These are phyloP conservation scores for Wickerhamiella brachini DNA, from an alignment of 805 yeast species.

Conservation along the genomic window DNA sequence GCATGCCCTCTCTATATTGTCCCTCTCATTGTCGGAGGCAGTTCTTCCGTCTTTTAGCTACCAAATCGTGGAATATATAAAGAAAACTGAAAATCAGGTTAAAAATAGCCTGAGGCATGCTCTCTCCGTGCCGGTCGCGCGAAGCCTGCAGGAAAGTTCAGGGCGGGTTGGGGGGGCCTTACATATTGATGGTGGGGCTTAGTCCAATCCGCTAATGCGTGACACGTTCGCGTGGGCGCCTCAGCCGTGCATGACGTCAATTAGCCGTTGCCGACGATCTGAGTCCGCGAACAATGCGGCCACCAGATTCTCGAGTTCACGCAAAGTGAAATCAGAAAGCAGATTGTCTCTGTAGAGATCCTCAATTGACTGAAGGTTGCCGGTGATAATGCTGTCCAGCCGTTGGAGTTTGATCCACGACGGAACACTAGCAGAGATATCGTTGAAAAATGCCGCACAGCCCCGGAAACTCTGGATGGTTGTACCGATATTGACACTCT, in stretches of 20 bases:
- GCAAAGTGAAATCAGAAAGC: conserved; percentile 23
- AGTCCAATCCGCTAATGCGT: neutral
- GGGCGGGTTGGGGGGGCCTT: neutral
- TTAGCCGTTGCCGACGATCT: conserved; percentile 18
- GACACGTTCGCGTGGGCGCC: neutral
- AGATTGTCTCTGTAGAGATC: conserved; percentile 18
- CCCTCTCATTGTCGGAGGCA: neutral
- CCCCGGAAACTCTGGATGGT: conserved; percentile 8
- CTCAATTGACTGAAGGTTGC: conserved; percentile 22
- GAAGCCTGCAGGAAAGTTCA: too few relatives aligned
- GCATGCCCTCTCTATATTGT: neutral
- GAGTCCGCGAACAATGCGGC: conserved; percentile 25
- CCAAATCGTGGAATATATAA: neutral
- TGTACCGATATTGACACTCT: conserved; percentile 12
- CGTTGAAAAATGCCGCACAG: conserved; percentile 11
- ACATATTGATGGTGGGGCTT: neutral
- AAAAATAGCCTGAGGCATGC: neutral
- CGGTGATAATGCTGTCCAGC: conserved; percentile 21
- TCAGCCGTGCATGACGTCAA: conserved; percentile 6
- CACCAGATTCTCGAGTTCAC: conserved; percentile 22
- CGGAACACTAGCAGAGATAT: conserved; percentile 17
- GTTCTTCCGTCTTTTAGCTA: neutral
- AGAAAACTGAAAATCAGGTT: neutral
- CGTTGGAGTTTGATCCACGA: conserved; percentile 28
- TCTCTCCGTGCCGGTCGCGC: too few relatives aligned